Percentiles rank a stretch among this genome's conserved stretches.
phyloP scores from a whole-genome alignment of 1,139 yeast genomes.

The Meyerozyma smithsonii region DNA sequence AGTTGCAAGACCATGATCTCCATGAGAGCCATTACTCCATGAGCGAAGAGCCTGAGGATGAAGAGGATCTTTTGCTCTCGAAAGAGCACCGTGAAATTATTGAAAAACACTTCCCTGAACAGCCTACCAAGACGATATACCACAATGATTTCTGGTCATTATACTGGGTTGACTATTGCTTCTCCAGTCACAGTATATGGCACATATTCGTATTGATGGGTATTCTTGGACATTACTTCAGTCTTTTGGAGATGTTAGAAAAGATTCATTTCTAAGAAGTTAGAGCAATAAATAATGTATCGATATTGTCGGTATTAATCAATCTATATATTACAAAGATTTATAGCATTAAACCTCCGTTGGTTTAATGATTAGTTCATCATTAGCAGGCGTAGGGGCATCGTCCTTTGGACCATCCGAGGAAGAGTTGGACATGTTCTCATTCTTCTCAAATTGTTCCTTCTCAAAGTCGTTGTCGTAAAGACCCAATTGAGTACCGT shows the following conservation, averaged over 20 bases:
- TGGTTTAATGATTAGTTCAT: constrained; percentile 1
- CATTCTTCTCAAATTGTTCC: constrained; percentile 29
- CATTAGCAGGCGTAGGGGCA: not conserved
- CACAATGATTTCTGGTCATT: constrained; percentile 51
- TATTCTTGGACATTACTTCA: constrained; percentile 77
- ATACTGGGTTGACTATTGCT: constrained; percentile 81
- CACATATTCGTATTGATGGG: constrained; percentile 88
- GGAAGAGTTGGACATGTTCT: constrained; percentile 22
- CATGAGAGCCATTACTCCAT: too few species aligned
- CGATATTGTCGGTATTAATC: constrained; percentile 1
- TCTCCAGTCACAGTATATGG: constrained; percentile 89
- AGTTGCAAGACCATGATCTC: too few species aligned
- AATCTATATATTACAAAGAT: constrained; percentile 3
- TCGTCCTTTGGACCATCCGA: constrained; percentile 1
- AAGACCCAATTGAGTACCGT: constrained; percentile 45
- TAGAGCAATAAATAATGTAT: not conserved
- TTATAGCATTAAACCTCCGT: not conserved
- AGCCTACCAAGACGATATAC: constrained; percentile 43
- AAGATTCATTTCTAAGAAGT: constrained; percentile 9
- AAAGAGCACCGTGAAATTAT: constrained; percentile 31
- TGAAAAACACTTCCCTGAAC: constrained; percentile 50
- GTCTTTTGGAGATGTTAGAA: constrained; percentile 65
- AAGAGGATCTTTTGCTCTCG: constrained; percentile 14
- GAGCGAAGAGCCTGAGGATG: too few species aligned
- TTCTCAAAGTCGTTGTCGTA: constrained; percentile 40